Evolutionary conservation across 2,329 filamentous ascomycete species (phyloP).

Genomic region (Biscogniauxia marginata): DNA sequence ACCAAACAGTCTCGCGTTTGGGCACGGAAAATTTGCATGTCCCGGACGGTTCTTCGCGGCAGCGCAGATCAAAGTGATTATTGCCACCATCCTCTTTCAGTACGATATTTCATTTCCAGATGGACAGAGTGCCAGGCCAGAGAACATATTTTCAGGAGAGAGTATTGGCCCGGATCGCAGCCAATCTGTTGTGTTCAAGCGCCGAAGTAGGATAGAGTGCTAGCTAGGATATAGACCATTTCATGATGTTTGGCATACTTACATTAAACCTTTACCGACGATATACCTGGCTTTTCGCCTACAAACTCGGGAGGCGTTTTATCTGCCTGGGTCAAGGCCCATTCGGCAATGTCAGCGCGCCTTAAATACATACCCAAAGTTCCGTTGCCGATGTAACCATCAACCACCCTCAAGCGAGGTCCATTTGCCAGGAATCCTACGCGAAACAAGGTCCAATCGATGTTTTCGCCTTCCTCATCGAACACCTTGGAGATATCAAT

Average conservation of each 20-base stretch:
- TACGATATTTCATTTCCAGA: constrained; percentile 18
- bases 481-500: constrained; percentile 2
- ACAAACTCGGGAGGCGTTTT: neutral
- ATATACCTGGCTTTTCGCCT: constrained; percentile 2
- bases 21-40: constrained; percentile 20
- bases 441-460: constrained; percentile 12
- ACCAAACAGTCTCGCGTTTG: constrained; percentile 17
- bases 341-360: constrained; percentile 9
- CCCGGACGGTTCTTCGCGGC: constrained; percentile 20
- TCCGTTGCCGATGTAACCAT: constrained; percentile 9
- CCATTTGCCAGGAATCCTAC: constrained; percentile 8
- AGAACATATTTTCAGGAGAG: too few relatives aligned
- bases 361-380: constrained; percentile 8
- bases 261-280: too few relatives aligned
- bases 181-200: too few relatives aligned
- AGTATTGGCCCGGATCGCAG: too few relatives aligned
- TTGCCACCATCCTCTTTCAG: constrained; percentile 15
- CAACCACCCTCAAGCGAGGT: constrained; percentile 1
- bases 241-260: too few relatives aligned
- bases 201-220: too few relatives aligned
- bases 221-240: too few relatives aligned
- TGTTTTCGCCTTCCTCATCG: constrained; percentile 2
- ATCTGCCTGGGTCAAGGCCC: constrained; percentile 6
- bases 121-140: constrained; percentile 18
- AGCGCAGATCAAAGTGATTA: constrained; percentile 19